Evolutionary conservation across 768 basidiomycete species (phyloP).

Genomic region (Pleurotus eryngii): DNA sequence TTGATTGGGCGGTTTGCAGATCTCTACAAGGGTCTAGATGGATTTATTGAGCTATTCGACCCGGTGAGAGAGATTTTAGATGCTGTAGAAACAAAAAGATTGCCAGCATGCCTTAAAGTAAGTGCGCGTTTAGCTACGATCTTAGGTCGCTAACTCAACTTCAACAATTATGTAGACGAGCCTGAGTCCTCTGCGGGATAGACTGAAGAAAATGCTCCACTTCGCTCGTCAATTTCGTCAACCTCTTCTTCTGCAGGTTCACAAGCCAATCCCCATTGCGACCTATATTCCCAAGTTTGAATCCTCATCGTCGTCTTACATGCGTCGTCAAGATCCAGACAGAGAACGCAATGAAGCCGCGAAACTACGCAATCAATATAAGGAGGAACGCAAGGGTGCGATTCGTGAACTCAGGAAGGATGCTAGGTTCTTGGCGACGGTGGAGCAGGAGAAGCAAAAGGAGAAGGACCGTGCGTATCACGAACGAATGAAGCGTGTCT

Average conservation of each 20-base stretch:
- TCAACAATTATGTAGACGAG: slow-evolving; percentile 38
- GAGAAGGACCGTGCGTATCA: slow-evolving; percentile 84
- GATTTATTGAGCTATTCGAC: slow-evolving; percentile 81
- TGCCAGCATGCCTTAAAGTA: slow-evolving; percentile 60
- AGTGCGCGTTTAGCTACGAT: slow-evolving; percentile 9
- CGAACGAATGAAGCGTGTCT: slow-evolving; percentile 80
- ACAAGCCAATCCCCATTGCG: slow-evolving; percentile 95
- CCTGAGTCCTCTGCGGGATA: slow-evolving; percentile 42
- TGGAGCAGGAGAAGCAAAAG: slow-evolving; percentile 78
- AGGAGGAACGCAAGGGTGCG: slow-evolving; percentile 95
- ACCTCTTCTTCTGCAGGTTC: slow-evolving; percentile 83
- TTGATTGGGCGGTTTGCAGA: slow-evolving; percentile 70
- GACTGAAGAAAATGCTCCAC: slow-evolving; percentile 60
- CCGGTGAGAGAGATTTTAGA: slow-evolving; percentile 63
- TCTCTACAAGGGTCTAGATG: slow-evolving; percentile 72
- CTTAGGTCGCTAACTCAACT: slow-evolving; percentile 8
- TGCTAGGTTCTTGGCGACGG: slow-evolving; percentile 85
- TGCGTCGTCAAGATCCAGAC: slow-evolving; percentile 86
- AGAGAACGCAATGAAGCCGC: slow-evolving; percentile 82
- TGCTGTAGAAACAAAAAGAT: slow-evolving; percentile 39
- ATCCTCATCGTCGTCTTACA: slow-evolving; percentile 56
- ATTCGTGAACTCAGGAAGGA: slow-evolving; percentile 96
- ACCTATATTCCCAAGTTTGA: slow-evolving; percentile 95
- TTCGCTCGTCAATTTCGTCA: slow-evolving; percentile 70
- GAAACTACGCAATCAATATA: slow-evolving; percentile 85